Conservation (phyloP, 2,329 filamentous ascomycete genomes). For the Ophiostoma montium region DNA sequence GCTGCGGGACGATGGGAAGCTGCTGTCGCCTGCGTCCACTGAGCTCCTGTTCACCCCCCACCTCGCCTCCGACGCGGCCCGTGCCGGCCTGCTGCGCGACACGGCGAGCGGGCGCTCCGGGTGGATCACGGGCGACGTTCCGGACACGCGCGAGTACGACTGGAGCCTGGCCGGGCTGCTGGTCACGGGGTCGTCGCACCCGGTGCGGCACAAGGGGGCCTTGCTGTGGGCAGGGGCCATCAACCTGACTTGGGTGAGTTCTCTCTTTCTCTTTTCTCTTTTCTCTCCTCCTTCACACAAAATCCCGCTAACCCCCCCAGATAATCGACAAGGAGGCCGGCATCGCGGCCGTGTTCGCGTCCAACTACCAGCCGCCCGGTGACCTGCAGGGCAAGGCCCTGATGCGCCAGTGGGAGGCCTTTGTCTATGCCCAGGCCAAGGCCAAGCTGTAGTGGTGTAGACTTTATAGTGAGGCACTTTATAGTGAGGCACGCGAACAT, state of each 20-base stretch:
- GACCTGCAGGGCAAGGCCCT: slow-evolving; percentile 23
- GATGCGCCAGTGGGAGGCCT: slow-evolving; percentile 24
- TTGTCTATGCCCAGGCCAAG: slow-evolving; percentile 22
- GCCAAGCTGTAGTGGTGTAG: slow-evolving; percentile 8
- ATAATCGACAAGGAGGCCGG: slow-evolving; percentile 23
- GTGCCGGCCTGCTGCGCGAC: slow-evolving; percentile 15
- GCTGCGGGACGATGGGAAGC: slow-evolving; percentile 31
- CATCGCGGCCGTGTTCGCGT: slow-evolving; percentile 27
- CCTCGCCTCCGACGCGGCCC: slow-evolving; percentile 19
- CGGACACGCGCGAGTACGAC: slow-evolving; percentile 23
- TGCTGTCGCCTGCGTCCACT: slow-evolving; percentile 23
- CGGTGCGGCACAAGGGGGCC: slow-evolving; percentile 24
- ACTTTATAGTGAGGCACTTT: no score
- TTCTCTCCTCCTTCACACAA: not conserved
- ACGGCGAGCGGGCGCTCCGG: slow-evolving; percentile 16
- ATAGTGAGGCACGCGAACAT: no score
- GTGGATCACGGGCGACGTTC: slow-evolving; percentile 19
- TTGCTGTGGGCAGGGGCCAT: slow-evolving; percentile 31
- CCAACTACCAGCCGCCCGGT: slow-evolving; percentile 28
- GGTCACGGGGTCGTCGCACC: slow-evolving; percentile 23
- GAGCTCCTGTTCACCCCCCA: slow-evolving; percentile 33
- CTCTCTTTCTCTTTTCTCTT: not conserved
- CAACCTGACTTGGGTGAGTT: slow-evolving; percentile 28
- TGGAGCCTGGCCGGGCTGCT: slow-evolving; percentile 29
- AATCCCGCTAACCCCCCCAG: not conserved